Evolutionary conservation across 2,329 filamentous ascomycete genomes (phyloP).

Genomic region (Elsinoe australis): DNA sequence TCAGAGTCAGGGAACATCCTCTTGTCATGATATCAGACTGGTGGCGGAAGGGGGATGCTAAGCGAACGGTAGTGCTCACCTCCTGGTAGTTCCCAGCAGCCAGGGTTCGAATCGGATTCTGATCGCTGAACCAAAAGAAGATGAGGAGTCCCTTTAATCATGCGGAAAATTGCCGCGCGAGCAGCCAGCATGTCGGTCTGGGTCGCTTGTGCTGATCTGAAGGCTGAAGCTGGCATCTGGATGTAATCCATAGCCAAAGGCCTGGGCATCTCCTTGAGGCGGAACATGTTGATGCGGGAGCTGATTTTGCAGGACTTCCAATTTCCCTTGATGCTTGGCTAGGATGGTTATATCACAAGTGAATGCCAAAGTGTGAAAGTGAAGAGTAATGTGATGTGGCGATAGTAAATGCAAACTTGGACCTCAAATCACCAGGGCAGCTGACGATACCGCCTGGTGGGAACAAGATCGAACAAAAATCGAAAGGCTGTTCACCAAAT

Average conservation of each 20-base stretch:
- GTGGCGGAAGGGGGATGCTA: conserved; percentile 1
- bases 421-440: too few relatives aligned
- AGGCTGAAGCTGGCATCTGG: conserved; percentile 13
- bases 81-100: conserved; percentile 45
- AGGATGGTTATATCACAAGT: too few relatives aligned
- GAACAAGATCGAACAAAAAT: too few relatives aligned
- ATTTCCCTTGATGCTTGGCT: too few relatives aligned
- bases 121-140: conserved; percentile 42
- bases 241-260: conserved; percentile 15
- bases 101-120: conserved; percentile 36
- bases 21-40: conserved; percentile 5
- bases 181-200: conserved; percentile 18
- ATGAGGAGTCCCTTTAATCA: conserved; percentile 21
- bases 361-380: background rate
- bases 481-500: too few relatives aligned
- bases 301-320: background rate
- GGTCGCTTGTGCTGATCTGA: conserved; percentile 13
- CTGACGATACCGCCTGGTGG: too few relatives aligned
- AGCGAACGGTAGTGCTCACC: conserved; percentile 37
- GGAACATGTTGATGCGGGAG: conserved; percentile 17
- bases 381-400: too few relatives aligned
- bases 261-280: conserved; percentile 18
- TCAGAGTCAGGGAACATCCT: background rate
- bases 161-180: conserved; percentile 20
- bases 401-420: too few relatives aligned